Percentiles rank a stretch among this genome's conserved stretches.
Evolutionary conservation across 176 grass and related monocot genomes (phyloP).

Genomic region (Guadua angustifolia): DNA sequence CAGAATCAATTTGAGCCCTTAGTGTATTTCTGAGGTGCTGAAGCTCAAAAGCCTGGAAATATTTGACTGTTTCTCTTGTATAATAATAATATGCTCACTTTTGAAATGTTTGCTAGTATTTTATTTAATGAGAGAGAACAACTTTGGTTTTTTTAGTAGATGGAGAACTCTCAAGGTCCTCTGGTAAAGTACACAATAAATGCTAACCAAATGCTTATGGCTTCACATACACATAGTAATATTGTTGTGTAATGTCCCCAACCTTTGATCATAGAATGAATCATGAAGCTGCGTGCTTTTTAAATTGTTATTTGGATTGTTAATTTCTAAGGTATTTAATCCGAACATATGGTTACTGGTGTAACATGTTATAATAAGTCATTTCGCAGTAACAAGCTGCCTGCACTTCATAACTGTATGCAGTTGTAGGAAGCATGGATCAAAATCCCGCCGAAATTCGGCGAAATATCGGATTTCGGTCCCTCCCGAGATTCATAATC

Average conservation of each 20-base stretch:
- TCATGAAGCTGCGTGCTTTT: not conserved
- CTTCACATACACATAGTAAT: not conserved
- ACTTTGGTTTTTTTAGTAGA: not conserved
- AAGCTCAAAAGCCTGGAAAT: not conserved
- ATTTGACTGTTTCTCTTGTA: not conserved
- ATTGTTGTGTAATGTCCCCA: not conserved
- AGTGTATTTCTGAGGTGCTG: not conserved
- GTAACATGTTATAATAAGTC: not conserved
- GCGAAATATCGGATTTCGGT: too few relatives aligned
- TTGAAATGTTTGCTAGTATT: not conserved
- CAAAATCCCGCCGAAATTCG: too few relatives aligned
- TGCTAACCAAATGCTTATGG: not conserved
- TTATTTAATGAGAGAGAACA: not conserved
- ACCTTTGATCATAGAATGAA: not conserved
- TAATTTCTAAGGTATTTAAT: not conserved
- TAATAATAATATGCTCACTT: not conserved
- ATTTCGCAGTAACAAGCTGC: slow-evolving; percentile 6
- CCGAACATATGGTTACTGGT: not conserved
- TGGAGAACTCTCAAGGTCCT: not conserved
- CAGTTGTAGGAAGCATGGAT: not conserved
- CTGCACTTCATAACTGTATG: not conserved
- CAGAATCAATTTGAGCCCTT: not conserved
- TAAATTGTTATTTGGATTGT: not conserved
- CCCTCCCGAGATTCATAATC: too few relatives aligned
- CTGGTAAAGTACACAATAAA: not conserved